A percentile compares a stretch with the other conserved stretches of the same genome.
Conservation (phyloP, 2,329 filamentous ascomycete species). For the Ceratocystis smalleyi region DNA sequence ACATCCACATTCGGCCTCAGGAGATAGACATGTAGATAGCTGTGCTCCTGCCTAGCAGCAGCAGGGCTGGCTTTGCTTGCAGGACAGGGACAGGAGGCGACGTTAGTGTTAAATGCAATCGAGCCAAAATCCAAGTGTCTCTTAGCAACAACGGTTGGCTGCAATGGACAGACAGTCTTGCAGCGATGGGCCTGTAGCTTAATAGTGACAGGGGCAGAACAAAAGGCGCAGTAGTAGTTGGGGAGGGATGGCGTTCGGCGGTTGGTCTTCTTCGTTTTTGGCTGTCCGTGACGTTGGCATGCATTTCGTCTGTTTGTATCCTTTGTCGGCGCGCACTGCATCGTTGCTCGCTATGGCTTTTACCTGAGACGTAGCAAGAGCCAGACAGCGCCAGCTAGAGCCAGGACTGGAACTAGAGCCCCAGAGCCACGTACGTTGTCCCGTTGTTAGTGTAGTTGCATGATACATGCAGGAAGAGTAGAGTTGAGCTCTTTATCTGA, state of each 20-base stretch:
- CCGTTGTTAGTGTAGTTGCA: background rate
- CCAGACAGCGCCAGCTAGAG: too few species aligned
- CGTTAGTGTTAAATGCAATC: constrained; percentile 21
- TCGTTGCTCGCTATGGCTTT: too few species aligned
- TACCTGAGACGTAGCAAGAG: too few species aligned
- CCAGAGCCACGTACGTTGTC: too few species aligned
- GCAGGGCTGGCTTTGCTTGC: constrained; percentile 20
- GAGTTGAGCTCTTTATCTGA: background rate
- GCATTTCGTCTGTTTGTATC: too few species aligned
- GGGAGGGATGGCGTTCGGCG: too few species aligned
- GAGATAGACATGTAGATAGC: constrained; percentile 18
- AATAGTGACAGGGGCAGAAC: background rate
- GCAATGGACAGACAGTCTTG: constrained; percentile 7
- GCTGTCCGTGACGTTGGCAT: background rate
- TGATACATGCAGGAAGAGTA: background rate
- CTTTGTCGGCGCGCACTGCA: too few species aligned
- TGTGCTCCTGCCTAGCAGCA: constrained; percentile 24
- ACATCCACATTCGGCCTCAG: background rate
- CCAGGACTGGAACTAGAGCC: too few species aligned
- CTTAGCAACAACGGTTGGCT: constrained; percentile 17
- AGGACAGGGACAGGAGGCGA: constrained; percentile 20
- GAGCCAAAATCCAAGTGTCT: constrained; percentile 22
- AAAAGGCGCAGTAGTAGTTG: background rate
- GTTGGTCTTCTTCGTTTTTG: background rate
- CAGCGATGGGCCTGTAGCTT: constrained; percentile 8